Evolutionary conservation across 345 rosid genomes (phyloP), one percentile per base, ranked within the genome.

Genomic region (Ailanthus altissimus): DNA sequence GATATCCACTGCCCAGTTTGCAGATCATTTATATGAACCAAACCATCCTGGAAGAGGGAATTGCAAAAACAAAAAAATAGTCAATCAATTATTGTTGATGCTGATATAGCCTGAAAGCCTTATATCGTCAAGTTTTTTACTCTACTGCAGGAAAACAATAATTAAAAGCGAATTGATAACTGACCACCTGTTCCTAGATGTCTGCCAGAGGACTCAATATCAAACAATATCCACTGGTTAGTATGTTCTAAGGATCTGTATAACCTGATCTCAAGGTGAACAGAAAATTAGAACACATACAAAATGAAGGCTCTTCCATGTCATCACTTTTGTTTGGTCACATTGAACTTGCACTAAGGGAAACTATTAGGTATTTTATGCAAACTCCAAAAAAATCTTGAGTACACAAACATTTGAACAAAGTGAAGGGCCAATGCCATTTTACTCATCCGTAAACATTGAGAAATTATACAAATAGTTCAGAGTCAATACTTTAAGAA

Each of bases 131-230:
- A 46, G 12, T 46, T 18, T 16, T 32, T 49, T 60, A 25, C 57
- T 46, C 42, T 53, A 20, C 56, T 45, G 67, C 26, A 62, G 5
- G 21, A 12, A n/a, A 11, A 62, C 14, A 72, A 58, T 45, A 5
- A 56, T 71, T 50, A 51, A 46, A 74, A 67, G 32, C 68, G 47
- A 67, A 64, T 64, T 47, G 6, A 62, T 81, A 95, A 98, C 98
- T 96, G 90, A 76, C 99, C 99, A 68, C 99, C 99, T 0, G 98
- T 92, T 53, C 87, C 98, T 49, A 96, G 97, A 87, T 93, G 83
- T 72, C 88, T 85, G 45, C 99, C 97, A 74, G 67, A 75, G 54
- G 94, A 89, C 61, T 93, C 99, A 74, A 93, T 84, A 81, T 96
- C 99, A 85, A 96, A 96, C 64, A 79, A 83, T 77, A 96, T 91